A percentile compares a stretch with the other conserved stretches of the same genome.
These are phyloP conservation scores for Lasiodiplodia hormozganensis DNA, from an alignment of 2,329 filamentous ascomycete species.

Conservation along the genomic window DNA sequence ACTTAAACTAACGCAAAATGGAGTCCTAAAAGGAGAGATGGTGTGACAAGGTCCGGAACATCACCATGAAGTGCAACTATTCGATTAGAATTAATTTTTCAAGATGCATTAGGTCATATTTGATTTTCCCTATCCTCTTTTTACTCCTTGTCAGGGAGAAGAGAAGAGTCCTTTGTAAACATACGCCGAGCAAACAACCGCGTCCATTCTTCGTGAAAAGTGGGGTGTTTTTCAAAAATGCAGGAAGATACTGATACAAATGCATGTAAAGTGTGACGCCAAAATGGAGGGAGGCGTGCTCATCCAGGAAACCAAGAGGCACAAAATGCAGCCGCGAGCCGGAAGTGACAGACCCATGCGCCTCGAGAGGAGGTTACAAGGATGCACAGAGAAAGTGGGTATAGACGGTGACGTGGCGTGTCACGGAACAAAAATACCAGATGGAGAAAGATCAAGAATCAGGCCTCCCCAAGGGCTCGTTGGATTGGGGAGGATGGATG, in stretches of 20 bases:
- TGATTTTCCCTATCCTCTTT: background rate
- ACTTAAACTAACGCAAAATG: no score
- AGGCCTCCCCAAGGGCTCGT: background rate
- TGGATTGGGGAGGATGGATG: background rate
- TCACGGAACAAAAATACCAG: background rate
- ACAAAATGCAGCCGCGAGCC: background rate
- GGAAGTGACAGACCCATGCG: background rate
- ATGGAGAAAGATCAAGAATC: background rate
- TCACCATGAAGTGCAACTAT: background rate
- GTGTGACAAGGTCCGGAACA: no score
- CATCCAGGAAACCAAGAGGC: background rate
- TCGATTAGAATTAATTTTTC: background rate
- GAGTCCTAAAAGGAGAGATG: no score
- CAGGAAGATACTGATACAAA: background rate
- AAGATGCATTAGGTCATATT: background rate
- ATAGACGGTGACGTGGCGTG: slow-evolving; percentile 1
- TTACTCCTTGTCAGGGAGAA: background rate
- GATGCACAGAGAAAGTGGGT: slow-evolving; percentile 4
- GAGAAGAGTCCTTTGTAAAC: background rate
- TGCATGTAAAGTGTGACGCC: background rate
- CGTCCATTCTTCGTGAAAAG: background rate
- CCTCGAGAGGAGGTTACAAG: background rate
- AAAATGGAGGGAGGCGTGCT: background rate
- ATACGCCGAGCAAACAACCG: background rate
- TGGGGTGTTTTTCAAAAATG: background rate